phyloP scores from a whole-genome alignment of 1,139 yeast species.

The Suzukiozyma palmioleophila region DNA sequence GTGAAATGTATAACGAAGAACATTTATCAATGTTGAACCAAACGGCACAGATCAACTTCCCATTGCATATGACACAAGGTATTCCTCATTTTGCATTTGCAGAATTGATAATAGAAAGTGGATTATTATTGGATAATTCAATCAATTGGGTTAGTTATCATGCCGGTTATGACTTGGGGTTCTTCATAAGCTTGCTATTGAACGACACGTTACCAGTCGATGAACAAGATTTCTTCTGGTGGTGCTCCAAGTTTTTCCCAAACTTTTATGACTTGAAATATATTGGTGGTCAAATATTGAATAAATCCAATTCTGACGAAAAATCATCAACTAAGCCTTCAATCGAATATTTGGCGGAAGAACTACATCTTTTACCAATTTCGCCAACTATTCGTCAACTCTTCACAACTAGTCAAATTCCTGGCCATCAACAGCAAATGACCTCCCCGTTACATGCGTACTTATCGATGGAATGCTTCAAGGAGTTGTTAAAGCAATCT shows the following conservation, averaged over 20 bases:
- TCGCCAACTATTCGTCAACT: conserved; percentile 48
- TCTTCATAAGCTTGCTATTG: conserved; percentile 70
- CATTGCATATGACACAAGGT: conserved; percentile 71
- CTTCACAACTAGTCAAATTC: conserved; percentile 30
- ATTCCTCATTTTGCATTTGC: conserved; percentile 79
- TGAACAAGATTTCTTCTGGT: conserved; percentile 72
- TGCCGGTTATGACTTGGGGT: conserved; percentile 93
- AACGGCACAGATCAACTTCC: conserved; percentile 82
- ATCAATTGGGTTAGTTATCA: conserved; percentile 91
- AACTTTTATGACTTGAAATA: conserved; percentile 80
- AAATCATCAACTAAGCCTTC: conserved; percentile 30
- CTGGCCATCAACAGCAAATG: conserved; percentile 37
- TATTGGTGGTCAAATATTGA: conserved; percentile 54
- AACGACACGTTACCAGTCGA: conserved; percentile 77
- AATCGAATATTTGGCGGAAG: conserved; percentile 53
- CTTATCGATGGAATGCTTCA: conserved; percentile 54
- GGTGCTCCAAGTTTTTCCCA: conserved; percentile 74
- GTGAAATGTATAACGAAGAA: conserved; percentile 85
- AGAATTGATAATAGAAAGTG: conserved; percentile 80
- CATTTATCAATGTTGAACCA: conserved; percentile 60
- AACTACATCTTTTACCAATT: conserved; percentile 49
- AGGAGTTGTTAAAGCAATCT: conserved; percentile 47
- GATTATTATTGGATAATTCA: conserved; percentile 67
- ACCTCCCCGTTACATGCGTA: conserved; percentile 49
- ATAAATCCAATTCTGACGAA: conserved; percentile 17